Evolutionary conservation across 2,329 filamentous ascomycete genomes (phyloP).

Genomic region (Sclerotinia spermophila): DNA sequence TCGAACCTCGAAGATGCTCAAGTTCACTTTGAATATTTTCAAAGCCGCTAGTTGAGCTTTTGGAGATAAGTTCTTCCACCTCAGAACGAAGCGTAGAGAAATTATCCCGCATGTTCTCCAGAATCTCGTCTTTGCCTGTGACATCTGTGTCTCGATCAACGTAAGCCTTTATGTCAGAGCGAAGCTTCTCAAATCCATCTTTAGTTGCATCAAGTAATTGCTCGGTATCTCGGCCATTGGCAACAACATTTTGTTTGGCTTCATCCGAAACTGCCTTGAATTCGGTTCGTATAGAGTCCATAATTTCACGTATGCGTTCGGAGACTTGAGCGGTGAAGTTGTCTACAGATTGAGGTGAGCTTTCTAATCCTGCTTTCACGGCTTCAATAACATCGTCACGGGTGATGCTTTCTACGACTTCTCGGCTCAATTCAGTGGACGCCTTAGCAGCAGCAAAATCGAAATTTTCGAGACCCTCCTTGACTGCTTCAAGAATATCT

Average conservation of each 20-base stretch:
- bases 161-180: conserved; percentile 75
- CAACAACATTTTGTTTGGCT: conserved; percentile 73
- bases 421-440: conserved; percentile 43
- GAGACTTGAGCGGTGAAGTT: conserved; percentile 49
- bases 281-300: conserved; percentile 56
- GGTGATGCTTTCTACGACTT: conserved; percentile 49
- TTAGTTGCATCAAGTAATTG: conserved; percentile 85
- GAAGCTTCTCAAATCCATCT: conserved; percentile 78
- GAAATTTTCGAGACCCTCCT: conserved; percentile 64
- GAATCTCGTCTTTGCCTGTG: conserved; percentile 71
- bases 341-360: conserved; percentile 42
- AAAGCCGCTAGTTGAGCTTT: conserved; percentile 49
- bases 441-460: conserved; percentile 48
- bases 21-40: conserved; percentile 56
- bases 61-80: conserved; percentile 57
- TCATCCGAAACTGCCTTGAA: conserved; percentile 59
- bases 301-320: conserved; percentile 60
- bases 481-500: conserved; percentile 61
- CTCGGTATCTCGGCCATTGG: conserved; percentile 77
- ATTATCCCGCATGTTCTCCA: conserved; percentile 62
- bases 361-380: conserved; percentile 55
- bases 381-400: conserved; percentile 54
- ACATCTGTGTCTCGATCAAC: conserved; percentile 68
- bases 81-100: conserved; percentile 66
- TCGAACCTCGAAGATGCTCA: conserved; percentile 55